Base-by-base conservation (phyloP, 345 rosid genomes). In the Populus alba region DNA sequence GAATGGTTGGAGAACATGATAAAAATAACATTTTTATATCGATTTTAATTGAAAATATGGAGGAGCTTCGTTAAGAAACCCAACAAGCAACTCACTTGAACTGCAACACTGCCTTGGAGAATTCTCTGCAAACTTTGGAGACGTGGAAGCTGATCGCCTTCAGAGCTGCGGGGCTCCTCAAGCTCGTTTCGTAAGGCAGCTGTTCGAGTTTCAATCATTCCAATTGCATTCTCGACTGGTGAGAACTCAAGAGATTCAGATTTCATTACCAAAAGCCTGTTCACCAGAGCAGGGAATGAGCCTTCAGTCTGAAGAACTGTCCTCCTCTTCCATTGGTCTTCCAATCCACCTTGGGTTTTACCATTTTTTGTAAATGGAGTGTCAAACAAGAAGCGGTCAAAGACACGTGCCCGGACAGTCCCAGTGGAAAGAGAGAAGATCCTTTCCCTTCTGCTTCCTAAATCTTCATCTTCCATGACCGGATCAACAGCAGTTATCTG, bases 21-120 rank as follows among this genome's bases (percentile, higher is more conserved):
- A n/a, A 31, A 29, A 5, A 10, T 10, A 51, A 43, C 2, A 69
- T 38, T 70, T 27, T 17, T 16, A 1, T 18, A 10, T 43, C 41
- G 7, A 55, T 47, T 63, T 41, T 3, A 27, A 38, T 4, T n/a
- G 41, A 69, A 71, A 66, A 53, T 16, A 59, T 7, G 18, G 45
- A 63, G 75, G 59, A 25, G 6, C 43, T 35, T 27, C 20, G 41
- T 70, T 11, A 41, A 65, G n/a, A 27, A 68, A 35, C 43, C 1
- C 25, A 49, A 72, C 20, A 35, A 5, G 63, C 13, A 31, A 53
- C 96, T 80, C 71, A 94, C 99, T 86, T 94, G 99, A 70, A 94
- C 99, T 20, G 99, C 99, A 73, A 96, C 99, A 84, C 97, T 96
- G 87, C 99, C 98, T 89, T 94, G 99, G 70, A 96, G 97, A 85